Conservation (phyloP, 1,284 basidiomycete genomes). For the Mycosarcoma mackinlayi region DNA sequence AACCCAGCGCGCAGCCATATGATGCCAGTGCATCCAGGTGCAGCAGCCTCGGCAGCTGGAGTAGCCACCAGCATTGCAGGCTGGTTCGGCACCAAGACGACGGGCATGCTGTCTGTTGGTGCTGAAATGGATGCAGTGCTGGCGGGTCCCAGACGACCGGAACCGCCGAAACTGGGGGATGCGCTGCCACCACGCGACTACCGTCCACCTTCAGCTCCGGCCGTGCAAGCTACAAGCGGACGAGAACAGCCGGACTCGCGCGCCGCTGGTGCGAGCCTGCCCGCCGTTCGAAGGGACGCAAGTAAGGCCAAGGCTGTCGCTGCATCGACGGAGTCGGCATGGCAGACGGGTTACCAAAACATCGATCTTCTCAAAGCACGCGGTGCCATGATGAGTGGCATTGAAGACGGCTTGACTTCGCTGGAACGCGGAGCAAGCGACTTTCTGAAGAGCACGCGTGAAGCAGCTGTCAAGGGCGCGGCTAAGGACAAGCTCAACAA, state of each 20-base stretch:
- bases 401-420: constrained; percentile 55
- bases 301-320: constrained; percentile 41
- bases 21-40: constrained; percentile 57
- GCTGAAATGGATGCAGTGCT: constrained; percentile 54
- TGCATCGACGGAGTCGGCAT: constrained; percentile 26
- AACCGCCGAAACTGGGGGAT: constrained; percentile 42
- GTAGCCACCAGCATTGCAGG: constrained; percentile 56
- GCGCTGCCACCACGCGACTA: constrained; percentile 32
- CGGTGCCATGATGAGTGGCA: constrained; percentile 54
- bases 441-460: constrained; percentile 59
- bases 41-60: constrained; percentile 46
- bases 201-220: constrained; percentile 9
- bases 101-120: constrained; percentile 46
- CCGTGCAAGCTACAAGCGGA: not conserved
- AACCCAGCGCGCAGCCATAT: constrained; percentile 17
- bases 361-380: constrained; percentile 50
- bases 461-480: constrained; percentile 56
- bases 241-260: constrained; percentile 5
- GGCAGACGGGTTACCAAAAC: constrained; percentile 37
- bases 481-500: constrained; percentile 57
- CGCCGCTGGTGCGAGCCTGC: constrained; percentile 9
- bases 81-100: constrained; percentile 56
- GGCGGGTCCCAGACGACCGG: constrained; percentile 51
- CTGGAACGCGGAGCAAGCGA: constrained; percentile 55
- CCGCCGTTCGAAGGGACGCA: constrained; percentile 22